phyloP scores from a whole-genome alignment of 2,329 filamentous ascomycete species.

The Neobulgaria alba region DNA sequence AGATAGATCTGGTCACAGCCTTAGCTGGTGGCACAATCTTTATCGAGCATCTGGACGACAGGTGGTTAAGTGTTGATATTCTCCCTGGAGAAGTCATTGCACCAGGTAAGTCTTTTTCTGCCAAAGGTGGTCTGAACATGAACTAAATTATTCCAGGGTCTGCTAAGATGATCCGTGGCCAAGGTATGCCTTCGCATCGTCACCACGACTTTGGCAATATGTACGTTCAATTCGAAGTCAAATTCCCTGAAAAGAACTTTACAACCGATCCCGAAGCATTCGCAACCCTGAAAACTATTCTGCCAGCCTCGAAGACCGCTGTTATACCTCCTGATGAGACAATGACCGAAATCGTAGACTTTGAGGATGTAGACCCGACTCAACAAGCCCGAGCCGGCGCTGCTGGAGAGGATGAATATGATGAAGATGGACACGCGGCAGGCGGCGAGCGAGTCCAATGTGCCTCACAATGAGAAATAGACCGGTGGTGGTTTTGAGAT shows the following conservation, averaged over 20 bases:
- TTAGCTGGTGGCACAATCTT: constrained; percentile 84
- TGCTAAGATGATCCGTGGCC: constrained; percentile 88
- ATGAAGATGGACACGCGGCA: constrained; percentile 61
- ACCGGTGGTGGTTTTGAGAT: not conserved
- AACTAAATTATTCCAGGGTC: constrained; percentile 48
- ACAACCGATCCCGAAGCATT: constrained; percentile 60
- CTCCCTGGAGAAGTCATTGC: constrained; percentile 89
- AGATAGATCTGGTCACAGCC: constrained; percentile 92
- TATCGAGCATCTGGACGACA: constrained; percentile 93
- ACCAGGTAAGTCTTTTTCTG: constrained; percentile 56
- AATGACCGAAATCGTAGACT: constrained; percentile 83
- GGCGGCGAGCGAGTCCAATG: constrained; percentile 78
- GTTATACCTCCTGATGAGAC: constrained; percentile 66
- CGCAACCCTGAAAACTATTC: constrained; percentile 69
- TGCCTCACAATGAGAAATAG: constrained; percentile 61
- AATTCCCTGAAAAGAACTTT: constrained; percentile 81
- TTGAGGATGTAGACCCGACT: constrained; percentile 74
- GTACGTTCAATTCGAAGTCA: constrained; percentile 95
- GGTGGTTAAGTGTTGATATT: constrained; percentile 92
- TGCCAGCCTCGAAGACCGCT: constrained; percentile 60
- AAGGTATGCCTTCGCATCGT: constrained; percentile 93
- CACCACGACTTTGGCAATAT: constrained; percentile 95
- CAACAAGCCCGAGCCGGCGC: constrained; percentile 61
- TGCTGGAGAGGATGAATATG: constrained; percentile 62
- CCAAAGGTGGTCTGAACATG: constrained; percentile 16